phyloP scores from a whole-genome alignment of 768 basidiomycete species.

The Podaxis carcinomalis region DNA sequence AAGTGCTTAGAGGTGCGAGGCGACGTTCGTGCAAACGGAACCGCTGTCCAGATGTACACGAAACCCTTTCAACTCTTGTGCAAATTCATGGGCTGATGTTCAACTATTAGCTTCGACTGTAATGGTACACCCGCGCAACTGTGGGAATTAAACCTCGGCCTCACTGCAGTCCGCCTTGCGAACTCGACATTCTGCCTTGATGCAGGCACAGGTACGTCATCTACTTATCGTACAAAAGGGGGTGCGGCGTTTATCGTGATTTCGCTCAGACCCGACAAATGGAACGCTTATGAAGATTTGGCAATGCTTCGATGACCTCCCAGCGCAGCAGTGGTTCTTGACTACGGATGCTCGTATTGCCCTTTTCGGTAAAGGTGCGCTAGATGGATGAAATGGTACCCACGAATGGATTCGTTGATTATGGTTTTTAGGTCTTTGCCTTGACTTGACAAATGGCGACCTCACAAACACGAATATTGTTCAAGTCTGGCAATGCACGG shows the following conservation, averaged over 20 bases:
- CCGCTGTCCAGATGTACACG: slow-evolving; percentile 22
- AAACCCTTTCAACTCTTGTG: neutral
- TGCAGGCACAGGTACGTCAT: slow-evolving; percentile 18
- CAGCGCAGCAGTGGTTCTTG: slow-evolving; percentile 17
- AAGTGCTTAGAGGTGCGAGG: slow-evolving; percentile 24
- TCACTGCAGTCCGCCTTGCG: slow-evolving; percentile 19
- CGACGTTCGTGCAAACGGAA: slow-evolving; percentile 16
- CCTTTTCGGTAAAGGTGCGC: slow-evolving; percentile 6
- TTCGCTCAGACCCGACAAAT: slow-evolving; percentile 10
- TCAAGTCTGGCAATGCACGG: slow-evolving; percentile 14
- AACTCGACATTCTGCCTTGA: slow-evolving; percentile 24
- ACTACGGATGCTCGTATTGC: slow-evolving; percentile 11
- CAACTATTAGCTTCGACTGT: slow-evolving; percentile 22
- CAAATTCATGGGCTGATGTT: neutral
- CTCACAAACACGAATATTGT: slow-evolving; percentile 11
- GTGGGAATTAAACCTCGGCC: slow-evolving; percentile 19
- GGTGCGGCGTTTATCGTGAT: neutral
- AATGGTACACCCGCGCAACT: slow-evolving; percentile 22
- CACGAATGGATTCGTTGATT: neutral
- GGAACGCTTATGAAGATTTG: slow-evolving; percentile 20
- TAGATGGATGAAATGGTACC: neutral
- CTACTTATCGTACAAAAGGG: neutral
- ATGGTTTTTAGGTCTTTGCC: slow-evolving; percentile 5
- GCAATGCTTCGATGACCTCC: slow-evolving; percentile 18
- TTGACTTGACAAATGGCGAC: slow-evolving; percentile 11